Conservation (phyloP, 345 rosid species). For the Eucalyptus polyanthemos region DNA sequence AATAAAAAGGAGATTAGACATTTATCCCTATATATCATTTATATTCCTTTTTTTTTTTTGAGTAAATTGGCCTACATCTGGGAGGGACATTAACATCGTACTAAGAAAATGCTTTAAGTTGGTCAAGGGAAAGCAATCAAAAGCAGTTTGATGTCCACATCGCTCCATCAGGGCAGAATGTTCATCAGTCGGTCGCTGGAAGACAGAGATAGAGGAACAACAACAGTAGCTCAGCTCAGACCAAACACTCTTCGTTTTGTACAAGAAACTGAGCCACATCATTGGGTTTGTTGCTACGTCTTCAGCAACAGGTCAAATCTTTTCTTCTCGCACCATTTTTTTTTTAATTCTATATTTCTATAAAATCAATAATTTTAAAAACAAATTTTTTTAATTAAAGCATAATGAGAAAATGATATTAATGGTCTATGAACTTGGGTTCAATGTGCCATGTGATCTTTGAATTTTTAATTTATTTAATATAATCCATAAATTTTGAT, state of each 20-base stretch:
- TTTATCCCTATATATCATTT: background rate
- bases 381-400: background rate
- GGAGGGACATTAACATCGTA: background rate
- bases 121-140: background rate
- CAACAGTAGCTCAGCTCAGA: background rate
- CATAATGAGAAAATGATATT: background rate
- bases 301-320: background rate
- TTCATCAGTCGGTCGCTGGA: background rate
- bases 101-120: background rate
- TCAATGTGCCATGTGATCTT: accelerated
- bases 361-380: background rate
- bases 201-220: background rate
- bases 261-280: background rate
- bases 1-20: background rate
- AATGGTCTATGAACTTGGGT: background rate
- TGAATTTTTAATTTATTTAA: accelerated
- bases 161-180: background rate
- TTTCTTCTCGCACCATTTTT: background rate
- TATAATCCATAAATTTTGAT: background rate
- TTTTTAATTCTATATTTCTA: background rate
- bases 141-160: background rate
- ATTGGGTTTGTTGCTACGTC: background rate
- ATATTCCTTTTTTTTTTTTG: background rate
- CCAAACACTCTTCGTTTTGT: background rate
- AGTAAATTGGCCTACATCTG: background rate